Base-by-base conservation (phyloP, 257 asterid species). In the Paraleonurus japonicus region DNA sequence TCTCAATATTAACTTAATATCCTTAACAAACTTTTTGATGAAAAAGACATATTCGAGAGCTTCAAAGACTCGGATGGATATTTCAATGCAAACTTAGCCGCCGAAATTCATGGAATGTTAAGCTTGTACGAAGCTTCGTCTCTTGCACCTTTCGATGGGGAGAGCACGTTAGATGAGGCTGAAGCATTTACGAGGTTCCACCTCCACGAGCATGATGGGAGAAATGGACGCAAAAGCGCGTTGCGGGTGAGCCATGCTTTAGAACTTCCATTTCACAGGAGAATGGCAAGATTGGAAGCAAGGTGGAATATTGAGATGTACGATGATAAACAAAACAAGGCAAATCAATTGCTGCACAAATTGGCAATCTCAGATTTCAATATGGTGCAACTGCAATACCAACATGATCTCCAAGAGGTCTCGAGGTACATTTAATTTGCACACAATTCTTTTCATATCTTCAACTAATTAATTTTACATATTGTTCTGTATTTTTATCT, bases 91-190 rank as follows among this genome's bases (percentile, higher is more conserved):
- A 55, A 53, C 59, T 4, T 80, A 19, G 57, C 61, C 13, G 6
- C n/a, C 17, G 82, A 81, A 16, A 22, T 53, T 5, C 23, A 5
- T 3, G 82, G 80, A 45, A 39, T 77, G 72, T 24, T 77, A 4
- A 77, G 76, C 28, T 23, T 81, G 57, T 65, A 64, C 10, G 80
- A 81, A 74, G 82, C 82, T 23, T 77, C 72, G 45, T 17, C 39
- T 64, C 78, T 73, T 17, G 78, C 67, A 35, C n/a, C n/a, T n/a
- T 73, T 64, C 2, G 67, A 53, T 0, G 72, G 60, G 22, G 78
- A 73, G 48, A 53, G n/a, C 17, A 37, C 20, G 0, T 11, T 73
- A 19, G 61, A 81, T 1, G 48, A 69, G 39, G 85, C 80, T 8
- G 59, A 61, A 70, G 67, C 54, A 8, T 76, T 73, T 39, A 39